Evolutionary conservation across 805 yeast species (phyloP).

Genomic region (Candida bentonensis): DNA sequence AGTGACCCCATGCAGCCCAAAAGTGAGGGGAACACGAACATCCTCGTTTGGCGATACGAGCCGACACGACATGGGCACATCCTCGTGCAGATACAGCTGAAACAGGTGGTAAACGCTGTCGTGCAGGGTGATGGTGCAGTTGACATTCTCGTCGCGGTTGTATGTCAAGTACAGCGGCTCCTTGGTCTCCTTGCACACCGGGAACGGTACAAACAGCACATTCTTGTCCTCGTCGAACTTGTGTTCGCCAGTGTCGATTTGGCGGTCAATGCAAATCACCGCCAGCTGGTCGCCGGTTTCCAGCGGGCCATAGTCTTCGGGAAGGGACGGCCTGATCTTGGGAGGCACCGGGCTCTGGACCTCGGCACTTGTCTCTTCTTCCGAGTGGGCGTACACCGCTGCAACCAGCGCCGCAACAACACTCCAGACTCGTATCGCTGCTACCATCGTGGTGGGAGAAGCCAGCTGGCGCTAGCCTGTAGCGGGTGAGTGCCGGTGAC

Average conservation of each 20-base stretch:
- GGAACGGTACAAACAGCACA: conserved; percentile 44
- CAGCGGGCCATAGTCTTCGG: not conserved
- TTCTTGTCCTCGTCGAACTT: conserved; percentile 46
- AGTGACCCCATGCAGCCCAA: conserved; percentile 7
- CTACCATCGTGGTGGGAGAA: too few species aligned
- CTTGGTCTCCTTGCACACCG: conserved; percentile 51
- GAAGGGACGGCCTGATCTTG: too few species aligned
- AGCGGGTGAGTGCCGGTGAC: too few species aligned
- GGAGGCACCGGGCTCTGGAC: too few species aligned
- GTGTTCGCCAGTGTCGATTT: conserved; percentile 68
- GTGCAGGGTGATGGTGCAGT: conserved; percentile 46
- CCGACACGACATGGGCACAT: conserved; percentile 59
- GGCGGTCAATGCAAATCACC: conserved; percentile 48
- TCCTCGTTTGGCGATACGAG: conserved; percentile 35
- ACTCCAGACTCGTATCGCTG: too few species aligned
- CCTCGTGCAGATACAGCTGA: conserved; percentile 66
- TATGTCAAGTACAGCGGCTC: conserved; percentile 42
- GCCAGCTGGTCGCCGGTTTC: not conserved
- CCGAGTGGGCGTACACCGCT: too few species aligned
- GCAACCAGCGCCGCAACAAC: too few species aligned
- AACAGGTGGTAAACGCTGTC: conserved; percentile 60
- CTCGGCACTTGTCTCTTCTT: too few species aligned
- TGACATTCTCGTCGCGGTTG: conserved; percentile 32
- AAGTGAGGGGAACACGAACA: conserved; percentile 19
- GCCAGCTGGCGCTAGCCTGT: too few species aligned